A percentile compares a stretch with the other conserved stretches of the same genome.
phyloP scores from a whole-genome alignment of 75 land plant species.

The Selaginella moellendorffii region DNA sequence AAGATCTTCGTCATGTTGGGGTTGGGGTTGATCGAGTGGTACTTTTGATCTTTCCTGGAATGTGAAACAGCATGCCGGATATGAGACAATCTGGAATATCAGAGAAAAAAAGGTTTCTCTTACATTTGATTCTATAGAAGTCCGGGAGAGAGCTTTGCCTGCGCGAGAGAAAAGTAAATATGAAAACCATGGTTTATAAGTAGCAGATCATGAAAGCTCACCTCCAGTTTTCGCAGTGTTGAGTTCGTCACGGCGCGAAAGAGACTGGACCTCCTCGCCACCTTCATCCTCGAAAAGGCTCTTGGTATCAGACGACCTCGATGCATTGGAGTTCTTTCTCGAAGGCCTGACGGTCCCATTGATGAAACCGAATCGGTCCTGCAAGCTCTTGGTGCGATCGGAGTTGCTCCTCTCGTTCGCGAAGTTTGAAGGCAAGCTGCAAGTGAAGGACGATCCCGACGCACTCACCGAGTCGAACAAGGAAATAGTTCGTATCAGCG shows the following conservation, averaged over 20 bases:
- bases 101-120: not conserved
- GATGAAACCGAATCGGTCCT: too few relatives aligned
- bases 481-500: not conserved
- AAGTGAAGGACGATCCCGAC: not conserved
- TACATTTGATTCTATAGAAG: not conserved
- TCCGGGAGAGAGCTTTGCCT: not conserved
- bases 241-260: too few relatives aligned
- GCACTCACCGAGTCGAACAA: not conserved
- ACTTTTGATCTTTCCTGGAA: not conserved
- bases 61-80: not conserved
- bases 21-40: too few relatives aligned
- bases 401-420: not conserved
- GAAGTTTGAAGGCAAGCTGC: not conserved
- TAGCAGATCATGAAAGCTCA: not conserved
- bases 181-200: not conserved
- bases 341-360: too few relatives aligned
- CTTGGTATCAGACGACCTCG: not conserved
- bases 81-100: not conserved
- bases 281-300: not conserved
- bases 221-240: too few relatives aligned
- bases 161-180: not conserved
- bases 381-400: too few relatives aligned
- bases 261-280: not conserved
- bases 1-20: not conserved
- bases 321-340: not conserved